Percentiles rank a stretch among this genome's conserved stretches.
These are phyloP conservation scores for Fusarium burgessii DNA, from an alignment of 2,329 filamentous ascomycete species.

Conservation along the genomic window DNA sequence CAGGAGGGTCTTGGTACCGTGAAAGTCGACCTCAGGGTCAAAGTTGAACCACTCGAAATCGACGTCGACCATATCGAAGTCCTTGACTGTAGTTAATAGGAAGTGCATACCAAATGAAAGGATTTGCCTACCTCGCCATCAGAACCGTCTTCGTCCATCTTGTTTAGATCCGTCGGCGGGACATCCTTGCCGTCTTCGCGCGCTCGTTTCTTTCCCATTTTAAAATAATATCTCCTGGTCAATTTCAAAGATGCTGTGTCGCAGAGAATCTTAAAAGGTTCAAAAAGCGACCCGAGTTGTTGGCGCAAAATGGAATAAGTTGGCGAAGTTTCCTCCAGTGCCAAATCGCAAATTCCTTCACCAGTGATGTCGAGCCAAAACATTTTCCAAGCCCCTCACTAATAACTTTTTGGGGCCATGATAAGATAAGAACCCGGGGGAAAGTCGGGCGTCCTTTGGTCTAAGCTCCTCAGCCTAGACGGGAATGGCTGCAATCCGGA, in stretches of 20 bases:
- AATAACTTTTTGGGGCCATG: conserved; percentile 38
- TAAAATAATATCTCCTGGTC: conserved; percentile 14
- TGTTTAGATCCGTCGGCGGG: conserved; percentile 56
- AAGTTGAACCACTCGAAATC: conserved; percentile 99
- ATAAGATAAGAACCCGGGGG: conserved; percentile 37
- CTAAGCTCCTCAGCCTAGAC: conserved; percentile 16
- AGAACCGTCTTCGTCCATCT: conserved; percentile 64
- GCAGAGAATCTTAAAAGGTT: background rate
- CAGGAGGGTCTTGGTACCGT: conserved; percentile 89
- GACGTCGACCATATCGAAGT: conserved; percentile 91
- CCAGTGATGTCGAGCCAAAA: conserved; percentile 43
- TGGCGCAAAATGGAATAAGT: background rate
- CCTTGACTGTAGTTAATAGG: conserved; percentile 61
- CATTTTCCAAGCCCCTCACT: conserved; percentile 59
- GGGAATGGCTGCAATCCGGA: conserved; percentile 5
- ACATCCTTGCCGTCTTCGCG: conserved; percentile 61
- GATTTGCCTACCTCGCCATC: conserved; percentile 63
- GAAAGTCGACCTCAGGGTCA: conserved; percentile 88
- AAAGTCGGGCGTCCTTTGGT: conserved; percentile 23
- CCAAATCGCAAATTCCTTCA: conserved; percentile 27
- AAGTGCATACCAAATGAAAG: conserved; percentile 15
- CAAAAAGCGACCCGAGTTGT: background rate
- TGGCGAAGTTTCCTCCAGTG: conserved; percentile 9
- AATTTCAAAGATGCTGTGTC: background rate
- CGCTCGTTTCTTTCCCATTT: conserved; percentile 64